These are phyloP conservation scores for Trichomonascus vanleenenianus DNA, from an alignment of 805 yeast genomes.

Conservation along the genomic window DNA sequence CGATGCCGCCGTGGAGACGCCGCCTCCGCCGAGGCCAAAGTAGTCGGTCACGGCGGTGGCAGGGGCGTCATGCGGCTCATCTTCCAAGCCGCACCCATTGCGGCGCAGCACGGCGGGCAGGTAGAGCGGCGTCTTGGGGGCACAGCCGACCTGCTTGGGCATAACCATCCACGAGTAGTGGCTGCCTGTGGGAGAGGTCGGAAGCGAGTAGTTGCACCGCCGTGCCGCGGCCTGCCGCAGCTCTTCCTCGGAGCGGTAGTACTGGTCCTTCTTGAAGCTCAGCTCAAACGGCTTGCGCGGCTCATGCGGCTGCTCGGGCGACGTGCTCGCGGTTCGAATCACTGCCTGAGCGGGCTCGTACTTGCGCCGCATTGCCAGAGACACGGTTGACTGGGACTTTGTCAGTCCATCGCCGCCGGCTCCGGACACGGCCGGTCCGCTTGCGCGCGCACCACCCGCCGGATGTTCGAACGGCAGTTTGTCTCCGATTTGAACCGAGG, in stretches of 20 bases:
- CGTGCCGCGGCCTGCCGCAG: not conserved
- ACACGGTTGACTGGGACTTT: slow-evolving; percentile 4
- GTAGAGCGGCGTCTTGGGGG: slow-evolving; percentile 80
- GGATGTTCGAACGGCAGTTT: slow-evolving; percentile 19
- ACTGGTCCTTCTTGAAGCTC: not conserved
- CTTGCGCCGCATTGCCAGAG: slow-evolving; percentile 1
- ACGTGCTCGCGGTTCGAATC: not conserved
- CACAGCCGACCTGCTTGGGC: slow-evolving; percentile 58
- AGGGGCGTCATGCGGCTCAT: slow-evolving; percentile 8
- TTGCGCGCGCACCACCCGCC: not conserved
- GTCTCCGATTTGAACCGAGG: slow-evolving; percentile 26
- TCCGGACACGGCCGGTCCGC: not conserved
- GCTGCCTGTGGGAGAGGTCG: not conserved
- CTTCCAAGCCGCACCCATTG: not conserved
- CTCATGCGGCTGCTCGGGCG: not conserved
- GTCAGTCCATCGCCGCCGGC: slow-evolving; percentile 4
- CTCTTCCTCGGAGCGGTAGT: not conserved
- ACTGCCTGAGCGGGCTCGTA: slow-evolving; percentile 1
- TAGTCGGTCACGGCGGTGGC: slow-evolving; percentile 11
- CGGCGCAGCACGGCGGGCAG: slow-evolving; percentile 71
- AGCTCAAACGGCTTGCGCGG: not conserved
- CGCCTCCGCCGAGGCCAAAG: not conserved
- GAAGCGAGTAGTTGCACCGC: not conserved
- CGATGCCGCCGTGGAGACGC: not conserved
- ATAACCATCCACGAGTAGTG: not conserved